phyloP scores from a whole-genome alignment of 2,329 filamentous ascomycete species.

The Rutstroemia sp. region DNA sequence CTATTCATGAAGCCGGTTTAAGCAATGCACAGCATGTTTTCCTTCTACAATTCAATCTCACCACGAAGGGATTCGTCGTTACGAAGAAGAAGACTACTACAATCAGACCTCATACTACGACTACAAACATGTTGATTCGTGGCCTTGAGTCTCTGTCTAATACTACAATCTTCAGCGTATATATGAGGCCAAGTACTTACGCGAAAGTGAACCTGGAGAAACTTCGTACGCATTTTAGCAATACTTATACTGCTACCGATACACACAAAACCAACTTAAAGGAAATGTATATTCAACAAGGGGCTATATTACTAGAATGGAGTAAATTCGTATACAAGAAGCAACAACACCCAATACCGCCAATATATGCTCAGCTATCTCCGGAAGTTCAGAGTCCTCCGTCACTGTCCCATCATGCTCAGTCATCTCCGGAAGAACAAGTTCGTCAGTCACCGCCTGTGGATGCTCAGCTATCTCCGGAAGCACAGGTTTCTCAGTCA shows the following conservation, averaged over 20 bases:
- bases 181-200: background rate
- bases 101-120: background rate
- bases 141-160: background rate
- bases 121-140: background rate
- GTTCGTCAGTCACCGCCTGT: too few relatives aligned
- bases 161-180: background rate
- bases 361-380: background rate
- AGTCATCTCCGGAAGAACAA: too few relatives aligned
- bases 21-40: background rate
- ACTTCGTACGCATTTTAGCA: too few relatives aligned
- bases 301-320: too few relatives aligned
- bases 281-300: too few relatives aligned
- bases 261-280: too few relatives aligned
- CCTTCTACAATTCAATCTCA: background rate
- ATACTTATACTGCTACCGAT: too few relatives aligned
- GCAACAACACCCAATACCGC: background rate
- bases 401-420: too few relatives aligned
- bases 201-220: background rate
- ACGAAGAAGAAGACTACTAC: background rate
- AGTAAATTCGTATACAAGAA: too few relatives aligned
- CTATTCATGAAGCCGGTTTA: background rate
- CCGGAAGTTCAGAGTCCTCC: background rate
- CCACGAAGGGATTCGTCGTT: background rate
- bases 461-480: too few relatives aligned
- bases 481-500: too few relatives aligned